Base-by-base conservation (phyloP, 306 rosid genomes). In the Ziziphus jujuba region DNA sequence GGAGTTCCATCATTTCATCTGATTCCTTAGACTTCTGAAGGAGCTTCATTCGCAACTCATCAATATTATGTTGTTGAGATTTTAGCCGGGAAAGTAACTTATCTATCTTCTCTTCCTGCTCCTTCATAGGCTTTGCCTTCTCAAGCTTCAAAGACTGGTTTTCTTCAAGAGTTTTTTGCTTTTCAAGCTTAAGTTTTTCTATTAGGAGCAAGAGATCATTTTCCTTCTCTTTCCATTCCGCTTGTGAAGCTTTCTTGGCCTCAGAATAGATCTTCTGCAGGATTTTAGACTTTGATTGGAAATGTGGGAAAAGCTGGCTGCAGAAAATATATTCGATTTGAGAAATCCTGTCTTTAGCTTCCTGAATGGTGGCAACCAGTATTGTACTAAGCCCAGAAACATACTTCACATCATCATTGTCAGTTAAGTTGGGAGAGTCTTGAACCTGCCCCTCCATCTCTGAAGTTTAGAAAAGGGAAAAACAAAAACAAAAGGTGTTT, bases 291-390 rank as follows among this genome's bases (percentile, higher is more conserved):
- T 76, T 79, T 10, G 90, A 79, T 72, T 82, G 85, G 14, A 89
- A 80, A 23, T 75, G 67, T 5, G 96, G 96, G 59, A 74, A 90
- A 22, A 93, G 75, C 72, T 86, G 88, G 28, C 63, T 73, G 65
- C 97, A 90, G 85, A 93, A 93, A 33, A 93, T 77, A 69, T 86
- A 73, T 70, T 93, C 98, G 33, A 93, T 81, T 72, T 93, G 96
- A 1, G 89, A 78, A 59, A 90, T 84, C 45, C 87, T 75, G 66
- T 93, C 92, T 51, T 79, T 93, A 50, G 91, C 81, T 63, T 93
- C 98, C 72, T 90, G 95, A 67, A 93, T 84, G 2, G 97, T 84
- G 0, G 96, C 98, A 48, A 93, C 97, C 61, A 93, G 77, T 54
- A 90, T 53, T 13, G 97, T 87, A 77, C 97, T 87, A 50, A 90